These are phyloP conservation scores for Populus hybrid DNA, from an alignment of 441 rosid genomes.

Conservation along the genomic window DNA sequence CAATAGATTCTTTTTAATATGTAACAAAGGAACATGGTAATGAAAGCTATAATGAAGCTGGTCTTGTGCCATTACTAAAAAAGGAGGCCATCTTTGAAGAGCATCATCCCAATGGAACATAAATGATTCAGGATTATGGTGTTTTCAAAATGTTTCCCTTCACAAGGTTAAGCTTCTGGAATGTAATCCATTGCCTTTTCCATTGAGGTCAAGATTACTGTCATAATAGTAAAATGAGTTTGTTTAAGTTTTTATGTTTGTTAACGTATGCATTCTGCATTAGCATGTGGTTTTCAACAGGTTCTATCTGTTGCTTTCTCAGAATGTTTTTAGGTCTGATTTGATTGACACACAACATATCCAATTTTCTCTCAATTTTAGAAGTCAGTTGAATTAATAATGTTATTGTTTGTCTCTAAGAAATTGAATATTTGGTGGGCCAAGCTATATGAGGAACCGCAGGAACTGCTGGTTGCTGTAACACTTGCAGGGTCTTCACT, in stretches of 20 bases:
- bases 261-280: background rate
- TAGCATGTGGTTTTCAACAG: background rate
- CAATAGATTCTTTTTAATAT: background rate
- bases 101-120: background rate
- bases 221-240: background rate
- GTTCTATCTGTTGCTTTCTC: constrained; percentile 1
- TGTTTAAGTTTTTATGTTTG: background rate
- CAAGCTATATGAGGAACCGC: background rate
- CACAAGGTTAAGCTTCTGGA: background rate
- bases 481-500: background rate
- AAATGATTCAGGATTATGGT: background rate
- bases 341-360: background rate
- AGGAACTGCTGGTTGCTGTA: background rate
- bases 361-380: background rate
- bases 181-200: background rate
- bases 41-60: background rate
- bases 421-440: background rate
- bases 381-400: background rate
- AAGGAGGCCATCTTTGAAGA: background rate
- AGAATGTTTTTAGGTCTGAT: background rate
- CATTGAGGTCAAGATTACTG: background rate
- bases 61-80: background rate
- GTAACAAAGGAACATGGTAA: background rate
- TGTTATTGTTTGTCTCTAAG: background rate
- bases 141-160: background rate